Evolutionary conservation across 2,329 filamentous ascomycete species (phyloP).

Genomic region (Penicillium sclerotigenum): DNA sequence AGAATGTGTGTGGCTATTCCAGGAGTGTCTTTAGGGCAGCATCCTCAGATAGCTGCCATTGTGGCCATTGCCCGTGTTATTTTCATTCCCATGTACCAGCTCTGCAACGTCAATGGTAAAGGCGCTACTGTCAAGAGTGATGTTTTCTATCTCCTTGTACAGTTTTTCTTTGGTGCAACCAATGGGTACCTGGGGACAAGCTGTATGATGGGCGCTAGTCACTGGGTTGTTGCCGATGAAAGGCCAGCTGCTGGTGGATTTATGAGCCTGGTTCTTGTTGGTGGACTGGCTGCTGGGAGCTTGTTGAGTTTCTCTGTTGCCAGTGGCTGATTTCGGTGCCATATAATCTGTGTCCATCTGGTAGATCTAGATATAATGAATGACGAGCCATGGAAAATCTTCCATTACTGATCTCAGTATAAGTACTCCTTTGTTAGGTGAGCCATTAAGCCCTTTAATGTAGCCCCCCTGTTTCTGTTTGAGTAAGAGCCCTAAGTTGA

Average conservation of each 20-base stretch:
- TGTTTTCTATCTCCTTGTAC: conserved; percentile 82
- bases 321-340: conserved; percentile 17
- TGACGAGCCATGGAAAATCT: not conserved
- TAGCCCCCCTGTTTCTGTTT: conserved; percentile 1
- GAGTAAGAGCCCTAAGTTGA: not conserved
- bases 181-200: conserved; percentile 85
- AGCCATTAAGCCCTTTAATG: not conserved
- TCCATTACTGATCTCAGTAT: not conserved
- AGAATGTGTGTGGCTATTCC: conserved; percentile 64
- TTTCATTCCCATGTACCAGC: conserved; percentile 79
- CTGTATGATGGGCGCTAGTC: conserved; percentile 85
- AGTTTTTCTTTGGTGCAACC: conserved; percentile 76
- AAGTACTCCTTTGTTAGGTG: not conserved
- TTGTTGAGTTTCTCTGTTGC: conserved; percentile 78
- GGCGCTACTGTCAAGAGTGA: conserved; percentile 76
- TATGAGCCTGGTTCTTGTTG: conserved; percentile 88
- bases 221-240: conserved; percentile 79
- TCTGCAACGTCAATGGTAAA: conserved; percentile 80
- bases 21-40: conserved; percentile 55
- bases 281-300: conserved; percentile 79
- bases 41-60: conserved; percentile 65
- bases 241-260: conserved; percentile 87
- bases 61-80: conserved; percentile 62
- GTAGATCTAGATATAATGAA: not conserved
- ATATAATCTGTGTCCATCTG: not conserved